These are phyloP conservation scores for Saccharomyces pastorianus DNA, from an alignment of 1,139 yeast genomes.

Conservation along the genomic window DNA sequence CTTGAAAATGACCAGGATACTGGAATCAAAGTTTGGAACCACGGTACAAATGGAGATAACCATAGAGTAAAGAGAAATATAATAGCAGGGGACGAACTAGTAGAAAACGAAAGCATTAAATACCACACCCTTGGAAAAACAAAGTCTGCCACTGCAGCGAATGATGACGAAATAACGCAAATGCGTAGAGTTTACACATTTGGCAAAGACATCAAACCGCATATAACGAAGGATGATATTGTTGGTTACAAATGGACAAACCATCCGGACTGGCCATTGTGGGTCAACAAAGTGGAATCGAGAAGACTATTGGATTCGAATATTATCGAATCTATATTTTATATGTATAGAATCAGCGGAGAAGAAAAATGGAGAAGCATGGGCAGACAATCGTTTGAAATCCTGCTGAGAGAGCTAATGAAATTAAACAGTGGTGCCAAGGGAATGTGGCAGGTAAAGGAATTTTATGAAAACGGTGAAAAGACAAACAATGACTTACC, in stretches of 20 bases:
- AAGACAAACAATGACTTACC: constrained; percentile 43
- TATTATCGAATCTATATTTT: constrained; percentile 66
- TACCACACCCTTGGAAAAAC: not conserved
- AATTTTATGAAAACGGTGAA: constrained; percentile 27
- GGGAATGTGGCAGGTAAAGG: constrained; percentile 32
- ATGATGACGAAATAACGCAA: not conserved
- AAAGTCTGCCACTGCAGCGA: not conserved
- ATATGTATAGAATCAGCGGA: constrained; percentile 68
- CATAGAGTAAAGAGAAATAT: not conserved
- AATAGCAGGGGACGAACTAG: not conserved
- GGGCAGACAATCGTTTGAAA: constrained; percentile 46
- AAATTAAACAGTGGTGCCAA: constrained; percentile 42
- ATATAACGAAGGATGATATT: not conserved
- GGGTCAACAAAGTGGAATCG: constrained; percentile 37
- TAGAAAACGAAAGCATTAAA: not conserved
- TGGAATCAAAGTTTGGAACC: constrained; percentile 3
- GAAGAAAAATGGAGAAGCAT: constrained; percentile 59
- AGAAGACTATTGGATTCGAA: constrained; percentile 64
- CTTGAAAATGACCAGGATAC: not conserved
- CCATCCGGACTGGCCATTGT: constrained; percentile 32
- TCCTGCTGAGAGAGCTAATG: constrained; percentile 53
- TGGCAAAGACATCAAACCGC: not conserved
- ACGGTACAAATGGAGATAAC: not conserved
- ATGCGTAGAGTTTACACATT: not conserved
- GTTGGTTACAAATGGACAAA: constrained; percentile 11